Base-by-base conservation (phyloP, 78 protist genomes). In the Goniomonas avonlea region DNA sequence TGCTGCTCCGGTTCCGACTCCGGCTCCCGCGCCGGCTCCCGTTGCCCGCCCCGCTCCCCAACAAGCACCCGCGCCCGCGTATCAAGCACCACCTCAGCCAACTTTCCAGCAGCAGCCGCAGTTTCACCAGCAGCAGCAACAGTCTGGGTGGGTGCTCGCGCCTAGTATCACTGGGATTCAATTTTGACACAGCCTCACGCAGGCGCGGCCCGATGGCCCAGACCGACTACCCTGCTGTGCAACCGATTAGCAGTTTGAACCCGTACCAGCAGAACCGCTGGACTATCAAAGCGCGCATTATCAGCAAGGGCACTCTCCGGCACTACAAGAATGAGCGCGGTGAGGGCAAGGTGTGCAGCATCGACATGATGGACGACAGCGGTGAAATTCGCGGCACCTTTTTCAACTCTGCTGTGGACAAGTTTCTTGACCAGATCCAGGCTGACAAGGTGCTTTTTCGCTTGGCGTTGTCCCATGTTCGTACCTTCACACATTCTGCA, bases 291-390 rank as follows among this genome's bases (percentile, higher is more conserved):
- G 71, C 31, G 1, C 71, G 71, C 21, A 9, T 63, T 9, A 38
- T 25, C 43, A 43, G 32, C 39, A 63, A 35, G 25, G n/a, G 71
- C 13, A 21, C 17, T 17, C 11, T 63, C 25, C 71, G 71, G 35
- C 32, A 27, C 23, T 63, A 63, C 43, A 63, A 63, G 43, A 63
- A 63, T 63, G 47, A 17, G 45, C 1, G 25, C 31, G 71, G 71
- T 27, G 71, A 20, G 21, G 70, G 34, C 43, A 61, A 7, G 48
- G 71, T 63, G 2, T 37, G 32, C 71, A 63, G 71, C 47, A 23
- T 38, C 53, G 45, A n/a, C 71, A 15, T 63, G 37, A 38, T 63
- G 71, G 71, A 63, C 47, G 71, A 63, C 71, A 38, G 50, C 13
- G 17, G 71, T 45, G 71, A 63, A 20, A 13, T 63, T 32, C 13